Evolutionary conservation across 495 filamentous ascomycete species (phyloP), one percentile per base, ranked within the genome.

Genomic region (Annulohypoxylon moriforme): DNA sequence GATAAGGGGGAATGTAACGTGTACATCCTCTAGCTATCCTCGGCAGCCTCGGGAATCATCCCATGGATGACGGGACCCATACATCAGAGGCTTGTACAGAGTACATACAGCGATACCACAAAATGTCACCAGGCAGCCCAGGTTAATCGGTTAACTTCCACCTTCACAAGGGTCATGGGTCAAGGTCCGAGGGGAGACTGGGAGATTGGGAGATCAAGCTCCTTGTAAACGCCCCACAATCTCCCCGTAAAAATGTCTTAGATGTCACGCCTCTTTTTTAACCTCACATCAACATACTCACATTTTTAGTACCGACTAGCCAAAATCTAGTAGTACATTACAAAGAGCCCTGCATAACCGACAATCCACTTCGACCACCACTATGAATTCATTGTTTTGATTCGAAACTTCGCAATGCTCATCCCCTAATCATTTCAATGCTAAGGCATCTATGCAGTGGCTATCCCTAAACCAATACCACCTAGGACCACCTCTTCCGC

Each of bases 201-300:
- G 31, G 8, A 40, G 36, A 40, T 13, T 40, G 36, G 36, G 52
- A 64, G 56, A 70, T 34, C 47, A 7, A 33, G 44, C 27, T 40
- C 55, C 55, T 34, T 58, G 55, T 58, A 42, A 40, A 13, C n/a
- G 22, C 18, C 36, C 57, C 36, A 38, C 38, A 25, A n/a, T 22
- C 62, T 36, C 34, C 55, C 57, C 60, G 63, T 10, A 13, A 49
- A 59, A 49, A 59, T 61, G 14, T 64, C 56, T 66, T 46, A 56
- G 65, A 36, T 47, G 55, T 73, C 70, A 66, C 60, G 65, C 47
- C 60, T 73, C 44, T 65, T 65, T 69, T 73, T 73, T 52, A 66
- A 73, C 70, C 65, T 73, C 70, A 73, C 40, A 56, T 66, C 60
- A 68, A 65, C 18, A 66, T 16, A n/a, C 13, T 5, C 11, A 13